A percentile compares a stretch with the other conserved stretches of the same genome.
phyloP scores from a whole-genome alignment of 345 rosid species.

The Mercurialis annua region DNA sequence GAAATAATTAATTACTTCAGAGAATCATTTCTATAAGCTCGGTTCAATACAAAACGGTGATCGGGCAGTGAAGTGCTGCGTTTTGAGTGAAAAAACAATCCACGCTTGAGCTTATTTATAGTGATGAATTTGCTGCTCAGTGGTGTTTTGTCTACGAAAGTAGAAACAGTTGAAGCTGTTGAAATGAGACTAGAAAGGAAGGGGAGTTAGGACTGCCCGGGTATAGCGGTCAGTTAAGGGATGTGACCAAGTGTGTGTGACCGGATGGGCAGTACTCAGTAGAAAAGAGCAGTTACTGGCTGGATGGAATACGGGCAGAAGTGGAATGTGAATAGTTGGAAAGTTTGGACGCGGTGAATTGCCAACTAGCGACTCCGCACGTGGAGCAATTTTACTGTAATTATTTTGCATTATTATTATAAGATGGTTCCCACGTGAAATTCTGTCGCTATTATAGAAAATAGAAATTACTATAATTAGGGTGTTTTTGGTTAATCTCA shows the following conservation, averaged over 20 bases:
- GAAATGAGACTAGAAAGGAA: not conserved
- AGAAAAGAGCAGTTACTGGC: constrained; percentile 13
- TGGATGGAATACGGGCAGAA: constrained; percentile 12
- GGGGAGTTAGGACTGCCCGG: constrained; percentile 26
- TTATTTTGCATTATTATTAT: too few species aligned
- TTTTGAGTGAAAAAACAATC: not conserved
- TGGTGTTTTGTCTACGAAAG: not conserved
- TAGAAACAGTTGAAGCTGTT: constrained; percentile 11
- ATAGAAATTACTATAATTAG: too few species aligned
- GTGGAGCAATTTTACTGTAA: not conserved
- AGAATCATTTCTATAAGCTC: not conserved
- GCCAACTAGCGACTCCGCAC: not conserved
- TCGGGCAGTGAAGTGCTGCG: not conserved
- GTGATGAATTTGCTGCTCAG: not conserved
- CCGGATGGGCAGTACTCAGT: not conserved
- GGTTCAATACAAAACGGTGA: not conserved
- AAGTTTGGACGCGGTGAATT: not conserved
- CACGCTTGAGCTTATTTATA: constrained; percentile 3
- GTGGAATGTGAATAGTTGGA: constrained; percentile 1
- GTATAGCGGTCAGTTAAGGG: constrained; percentile 28
- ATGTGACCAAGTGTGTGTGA: not conserved
- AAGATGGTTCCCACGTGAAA: too few species aligned
- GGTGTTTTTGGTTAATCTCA: too few species aligned
- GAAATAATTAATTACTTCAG: not conserved
- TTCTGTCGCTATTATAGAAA: too few species aligned